Conservation (phyloP, 78 protist species). For the Emiliania huxleyi region DNA sequence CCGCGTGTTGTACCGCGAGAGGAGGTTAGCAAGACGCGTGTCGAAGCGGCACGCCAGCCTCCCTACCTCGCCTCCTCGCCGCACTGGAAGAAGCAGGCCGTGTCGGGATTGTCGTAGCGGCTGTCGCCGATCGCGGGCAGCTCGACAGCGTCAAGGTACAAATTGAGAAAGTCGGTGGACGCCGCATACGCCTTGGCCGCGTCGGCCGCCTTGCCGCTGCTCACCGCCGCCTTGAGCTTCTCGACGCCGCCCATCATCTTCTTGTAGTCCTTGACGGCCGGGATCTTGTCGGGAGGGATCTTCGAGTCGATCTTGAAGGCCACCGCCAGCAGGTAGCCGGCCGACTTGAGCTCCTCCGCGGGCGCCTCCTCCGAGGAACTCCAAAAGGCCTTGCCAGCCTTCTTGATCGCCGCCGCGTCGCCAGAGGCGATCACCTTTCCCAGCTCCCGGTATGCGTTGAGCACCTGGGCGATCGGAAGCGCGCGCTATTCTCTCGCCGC, state of each 20-base stretch:
- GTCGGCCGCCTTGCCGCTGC: not conserved
- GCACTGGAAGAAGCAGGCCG: too few relatives aligned
- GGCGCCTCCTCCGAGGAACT: too few relatives aligned
- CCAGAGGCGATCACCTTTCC: not conserved
- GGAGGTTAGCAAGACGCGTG: too few relatives aligned
- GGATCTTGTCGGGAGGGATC: not conserved
- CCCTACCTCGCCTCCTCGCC: too few relatives aligned
- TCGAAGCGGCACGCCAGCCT: too few relatives aligned
- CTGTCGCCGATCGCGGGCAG: not conserved
- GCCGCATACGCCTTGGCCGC: not conserved
- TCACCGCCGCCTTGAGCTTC: not conserved
- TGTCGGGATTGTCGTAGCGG: too few relatives aligned
- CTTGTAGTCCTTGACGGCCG: not conserved
- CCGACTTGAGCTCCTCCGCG: not conserved
- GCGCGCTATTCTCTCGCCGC: too few relatives aligned
- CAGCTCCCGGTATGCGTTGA: not conserved
- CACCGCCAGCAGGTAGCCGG: constrained; percentile 12
- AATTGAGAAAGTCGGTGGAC: not conserved
- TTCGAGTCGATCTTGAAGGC: constrained; percentile 3
- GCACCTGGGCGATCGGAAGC: too few relatives aligned
- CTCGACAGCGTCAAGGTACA: not conserved
- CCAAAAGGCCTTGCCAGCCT: not conserved
- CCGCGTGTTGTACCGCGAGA: too few relatives aligned
- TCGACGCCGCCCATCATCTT: not conserved
- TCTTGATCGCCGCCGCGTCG: too few relatives aligned